Percentiles rank a stretch among this genome's conserved stretches.
phyloP scores from a whole-genome alignment of 1,139 yeast genomes.

The Lodderomyces metapsilosis region DNA sequence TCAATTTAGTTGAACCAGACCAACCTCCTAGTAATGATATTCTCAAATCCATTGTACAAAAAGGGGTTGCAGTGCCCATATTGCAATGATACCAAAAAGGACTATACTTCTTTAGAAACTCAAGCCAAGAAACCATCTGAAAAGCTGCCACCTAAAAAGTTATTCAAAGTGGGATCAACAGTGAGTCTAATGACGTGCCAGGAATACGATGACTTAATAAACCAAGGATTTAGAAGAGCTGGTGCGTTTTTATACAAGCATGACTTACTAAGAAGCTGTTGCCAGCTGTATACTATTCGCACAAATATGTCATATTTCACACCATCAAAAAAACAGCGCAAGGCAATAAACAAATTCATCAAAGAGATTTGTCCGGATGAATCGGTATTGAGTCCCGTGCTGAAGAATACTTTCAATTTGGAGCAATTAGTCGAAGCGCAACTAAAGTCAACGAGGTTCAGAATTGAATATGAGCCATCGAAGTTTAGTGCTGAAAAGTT shows the following conservation, averaged over 20 bases:
- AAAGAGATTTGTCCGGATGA: slow-evolving; percentile 31
- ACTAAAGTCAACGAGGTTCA: slow-evolving; percentile 33
- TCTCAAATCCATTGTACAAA: slow-evolving; percentile 21
- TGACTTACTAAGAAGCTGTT: slow-evolving; percentile 71
- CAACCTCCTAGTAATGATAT: too few species aligned
- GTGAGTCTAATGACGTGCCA: slow-evolving; percentile 46
- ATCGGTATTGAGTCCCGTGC: slow-evolving; percentile 4
- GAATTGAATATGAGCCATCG: slow-evolving; percentile 55
- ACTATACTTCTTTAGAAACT: slow-evolving; percentile 37
- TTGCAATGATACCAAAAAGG: slow-evolving; percentile 50
- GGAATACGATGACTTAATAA: slow-evolving; percentile 63
- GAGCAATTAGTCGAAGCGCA: slow-evolving; percentile 23
- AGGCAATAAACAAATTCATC: slow-evolving; percentile 61
- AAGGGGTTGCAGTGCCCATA: slow-evolving; percentile 56
- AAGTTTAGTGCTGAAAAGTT: slow-evolving; percentile 59
- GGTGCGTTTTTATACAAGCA: slow-evolving; percentile 74
- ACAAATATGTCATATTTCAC: slow-evolving; percentile 48
- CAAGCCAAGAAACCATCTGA: too few species aligned
- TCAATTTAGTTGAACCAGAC: too few species aligned
- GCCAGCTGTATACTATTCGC: slow-evolving; percentile 80
- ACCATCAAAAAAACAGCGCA: slow-evolving; percentile 65
- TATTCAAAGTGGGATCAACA: slow-evolving; percentile 48
- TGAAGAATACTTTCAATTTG: slow-evolving; percentile 20
- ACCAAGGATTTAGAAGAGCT: slow-evolving; percentile 76
- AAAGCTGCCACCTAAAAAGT: too few species aligned